A percentile compares a stretch with the other conserved stretches of the same genome.
Conservation (phyloP, 495 filamentous ascomycete species). For the Bryoglossum gracile region DNA sequence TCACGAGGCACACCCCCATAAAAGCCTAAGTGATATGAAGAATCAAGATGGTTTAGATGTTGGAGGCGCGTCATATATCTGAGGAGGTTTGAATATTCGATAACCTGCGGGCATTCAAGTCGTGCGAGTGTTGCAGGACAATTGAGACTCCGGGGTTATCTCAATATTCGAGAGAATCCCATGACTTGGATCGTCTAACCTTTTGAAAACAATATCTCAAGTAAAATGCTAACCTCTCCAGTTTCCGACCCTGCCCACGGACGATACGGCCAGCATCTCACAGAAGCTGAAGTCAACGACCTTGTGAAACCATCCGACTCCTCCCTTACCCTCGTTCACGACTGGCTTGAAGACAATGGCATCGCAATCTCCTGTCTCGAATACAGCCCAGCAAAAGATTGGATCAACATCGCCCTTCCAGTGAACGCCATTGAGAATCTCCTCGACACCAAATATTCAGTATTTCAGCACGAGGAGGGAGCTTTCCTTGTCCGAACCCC, state of each 20-base stretch:
- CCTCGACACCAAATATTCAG: constrained; percentile 50
- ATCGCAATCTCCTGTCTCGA: constrained; percentile 32
- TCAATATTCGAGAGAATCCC: too few species aligned
- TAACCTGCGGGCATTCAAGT: too few species aligned
- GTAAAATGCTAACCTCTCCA: background rate
- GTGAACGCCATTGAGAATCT: constrained; percentile 46
- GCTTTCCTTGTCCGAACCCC: constrained; percentile 29
- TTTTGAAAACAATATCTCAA: background rate
- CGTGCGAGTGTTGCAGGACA: too few species aligned
- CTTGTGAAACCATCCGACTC: constrained; percentile 29
- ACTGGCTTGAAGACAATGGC: constrained; percentile 43
- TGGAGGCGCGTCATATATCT: too few species aligned
- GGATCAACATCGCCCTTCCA: constrained; percentile 43
- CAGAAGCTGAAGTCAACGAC: constrained; percentile 29
- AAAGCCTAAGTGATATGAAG: too few species aligned
- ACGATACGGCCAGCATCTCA: constrained; percentile 39
- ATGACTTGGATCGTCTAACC: too few species aligned
- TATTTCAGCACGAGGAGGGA: constrained; percentile 42
- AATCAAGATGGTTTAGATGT: too few species aligned
- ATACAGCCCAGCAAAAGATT: constrained; percentile 40
- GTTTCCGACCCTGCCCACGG: constrained; percentile 34
- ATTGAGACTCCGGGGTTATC: too few species aligned
- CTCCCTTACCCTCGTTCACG: constrained; percentile 33
- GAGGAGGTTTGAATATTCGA: too few species aligned
- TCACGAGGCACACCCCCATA: too few species aligned